phyloP scores from a whole-genome alignment of 1,284 basidiomycete genomes.

The Cryptococcus sp. region DNA sequence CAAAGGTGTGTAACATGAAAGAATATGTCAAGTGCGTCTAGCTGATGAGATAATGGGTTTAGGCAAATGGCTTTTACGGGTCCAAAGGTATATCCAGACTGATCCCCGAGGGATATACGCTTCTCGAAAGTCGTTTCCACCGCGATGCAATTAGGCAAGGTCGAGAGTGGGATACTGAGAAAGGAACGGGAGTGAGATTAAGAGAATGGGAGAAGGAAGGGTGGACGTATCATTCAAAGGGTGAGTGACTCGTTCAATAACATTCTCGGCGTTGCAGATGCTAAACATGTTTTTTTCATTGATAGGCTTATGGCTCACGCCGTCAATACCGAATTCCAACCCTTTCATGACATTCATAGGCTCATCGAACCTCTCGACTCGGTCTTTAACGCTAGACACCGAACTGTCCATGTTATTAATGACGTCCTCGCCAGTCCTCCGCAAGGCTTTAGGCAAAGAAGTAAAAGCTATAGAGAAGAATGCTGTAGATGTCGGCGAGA shows the following conservation, averaged over 20 bases:
- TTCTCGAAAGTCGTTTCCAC: slow-evolving; percentile 84
- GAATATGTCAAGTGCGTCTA: background rate
- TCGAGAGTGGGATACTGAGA: slow-evolving; percentile 55
- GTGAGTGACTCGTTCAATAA: slow-evolving; percentile 53
- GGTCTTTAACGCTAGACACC: slow-evolving; percentile 86
- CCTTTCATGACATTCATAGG: slow-evolving; percentile 86
- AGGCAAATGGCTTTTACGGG: slow-evolving; percentile 95
- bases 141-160: slow-evolving; percentile 61
- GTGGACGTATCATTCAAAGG: slow-evolving; percentile 99
- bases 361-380: slow-evolving; percentile 91
- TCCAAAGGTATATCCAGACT: slow-evolving; percentile 85
- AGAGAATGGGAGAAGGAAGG: slow-evolving; percentile 84
- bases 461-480: slow-evolving; percentile 53
- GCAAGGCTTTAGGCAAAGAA: slow-evolving; percentile 54
- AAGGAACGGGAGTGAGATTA: slow-evolving; percentile 63
- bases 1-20: slow-evolving; percentile 65
- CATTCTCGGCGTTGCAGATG: background rate
- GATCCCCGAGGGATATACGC: slow-evolving; percentile 93
- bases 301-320: slow-evolving; percentile 7
- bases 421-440: slow-evolving; percentile 59
- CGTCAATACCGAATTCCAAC: slow-evolving; percentile 27
- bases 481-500: slow-evolving; percentile 54
- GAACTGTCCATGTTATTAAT: slow-evolving; percentile 87
- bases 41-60: slow-evolving; percentile 8
- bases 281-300: background rate